phyloP scores from a whole-genome alignment of 495 filamentous ascomycete species.

The Clohesyomyces aquaticus region DNA sequence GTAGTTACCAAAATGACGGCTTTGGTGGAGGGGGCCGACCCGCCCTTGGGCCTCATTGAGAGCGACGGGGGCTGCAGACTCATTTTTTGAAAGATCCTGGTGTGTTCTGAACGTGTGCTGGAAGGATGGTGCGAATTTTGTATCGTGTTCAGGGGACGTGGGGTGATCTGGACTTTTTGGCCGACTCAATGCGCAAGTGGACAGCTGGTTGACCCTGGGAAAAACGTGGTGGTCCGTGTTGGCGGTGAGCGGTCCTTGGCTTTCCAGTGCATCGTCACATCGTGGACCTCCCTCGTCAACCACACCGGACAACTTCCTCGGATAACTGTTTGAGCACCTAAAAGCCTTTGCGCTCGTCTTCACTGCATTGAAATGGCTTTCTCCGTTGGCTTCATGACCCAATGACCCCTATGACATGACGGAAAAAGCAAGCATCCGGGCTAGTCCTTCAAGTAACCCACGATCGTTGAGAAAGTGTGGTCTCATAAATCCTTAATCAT shows the following conservation, averaged over 20 bases:
- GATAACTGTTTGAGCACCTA: not conserved
- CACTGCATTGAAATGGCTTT: too few relatives aligned
- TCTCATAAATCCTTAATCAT: too few relatives aligned
- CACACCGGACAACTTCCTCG: not conserved
- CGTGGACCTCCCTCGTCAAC: not conserved
- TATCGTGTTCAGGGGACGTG: not conserved
- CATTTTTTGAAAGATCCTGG: slow-evolving; percentile 21
- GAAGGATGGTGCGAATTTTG: not conserved
- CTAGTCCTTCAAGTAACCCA: too few relatives aligned
- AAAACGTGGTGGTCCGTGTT: slow-evolving; percentile 4
- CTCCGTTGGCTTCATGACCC: too few relatives aligned
- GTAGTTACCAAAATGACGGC: slow-evolving; percentile 68
- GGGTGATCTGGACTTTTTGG: not conserved
- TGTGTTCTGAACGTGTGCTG: not conserved
- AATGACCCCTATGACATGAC: too few relatives aligned
- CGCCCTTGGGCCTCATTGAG: slow-evolving; percentile 39
- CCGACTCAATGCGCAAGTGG: slow-evolving; percentile 1
- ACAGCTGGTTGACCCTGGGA: slow-evolving; percentile 17
- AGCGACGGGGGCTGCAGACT: slow-evolving; percentile 47
- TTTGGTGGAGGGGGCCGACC: slow-evolving; percentile 60
- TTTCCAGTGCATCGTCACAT: not conserved
- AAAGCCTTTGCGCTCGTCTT: too few relatives aligned
- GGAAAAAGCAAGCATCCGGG: too few relatives aligned
- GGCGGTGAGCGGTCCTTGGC: slow-evolving; percentile 23
- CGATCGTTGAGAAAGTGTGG: too few relatives aligned